Conservation (phyloP, 345 rosid species). For the Firmiana major region DNA sequence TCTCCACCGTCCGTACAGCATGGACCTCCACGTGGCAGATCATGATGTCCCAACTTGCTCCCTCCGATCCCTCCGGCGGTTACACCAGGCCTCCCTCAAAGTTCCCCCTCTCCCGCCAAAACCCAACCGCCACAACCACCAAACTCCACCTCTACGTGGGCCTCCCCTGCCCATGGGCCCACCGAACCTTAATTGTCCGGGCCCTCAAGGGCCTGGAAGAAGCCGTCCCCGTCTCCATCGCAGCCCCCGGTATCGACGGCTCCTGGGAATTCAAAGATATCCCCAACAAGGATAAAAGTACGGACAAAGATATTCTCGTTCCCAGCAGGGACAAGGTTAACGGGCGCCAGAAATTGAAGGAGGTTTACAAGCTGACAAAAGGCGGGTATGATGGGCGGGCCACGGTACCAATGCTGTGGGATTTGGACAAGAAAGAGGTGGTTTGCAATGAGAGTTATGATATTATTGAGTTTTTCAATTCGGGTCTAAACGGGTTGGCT, state of each 20-base stretch:
- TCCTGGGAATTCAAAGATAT: slow-evolving; percentile 62
- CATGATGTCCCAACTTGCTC: slow-evolving; percentile 94
- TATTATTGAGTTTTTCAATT: slow-evolving; percentile 62
- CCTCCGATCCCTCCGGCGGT: slow-evolving; percentile 72
- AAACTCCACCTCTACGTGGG: slow-evolving; percentile 83
- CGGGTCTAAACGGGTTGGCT: slow-evolving; percentile 54
- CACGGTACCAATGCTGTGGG: slow-evolving; percentile 88
- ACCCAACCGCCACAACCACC: slow-evolving; percentile 23
- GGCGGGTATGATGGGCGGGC: slow-evolving; percentile 71
- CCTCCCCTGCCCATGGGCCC: slow-evolving; percentile 97
- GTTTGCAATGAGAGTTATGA: slow-evolving; percentile 81
- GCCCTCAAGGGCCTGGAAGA: slow-evolving; percentile 82
- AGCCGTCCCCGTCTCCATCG: slow-evolving; percentile 61
- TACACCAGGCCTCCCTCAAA: slow-evolving; percentile 75
- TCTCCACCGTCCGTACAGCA: slow-evolving; percentile 68
- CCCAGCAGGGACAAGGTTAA: slow-evolving; percentile 64
- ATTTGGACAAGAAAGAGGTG: slow-evolving; percentile 56
- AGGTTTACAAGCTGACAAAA: slow-evolving; percentile 51
- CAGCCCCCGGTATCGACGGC: slow-evolving; percentile 73
- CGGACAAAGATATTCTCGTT: slow-evolving; percentile 32
- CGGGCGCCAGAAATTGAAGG: slow-evolving; percentile 58
- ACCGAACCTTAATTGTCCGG: slow-evolving; percentile 70
- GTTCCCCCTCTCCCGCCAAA: slow-evolving; percentile 49
- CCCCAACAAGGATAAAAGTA: not conserved
- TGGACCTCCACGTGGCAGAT: slow-evolving; percentile 79